Evolutionary conservation across 495 filamentous ascomycete species (phyloP), one percentile per base, ranked within the genome.

Genomic region (Astrocystis sublimbata): DNA sequence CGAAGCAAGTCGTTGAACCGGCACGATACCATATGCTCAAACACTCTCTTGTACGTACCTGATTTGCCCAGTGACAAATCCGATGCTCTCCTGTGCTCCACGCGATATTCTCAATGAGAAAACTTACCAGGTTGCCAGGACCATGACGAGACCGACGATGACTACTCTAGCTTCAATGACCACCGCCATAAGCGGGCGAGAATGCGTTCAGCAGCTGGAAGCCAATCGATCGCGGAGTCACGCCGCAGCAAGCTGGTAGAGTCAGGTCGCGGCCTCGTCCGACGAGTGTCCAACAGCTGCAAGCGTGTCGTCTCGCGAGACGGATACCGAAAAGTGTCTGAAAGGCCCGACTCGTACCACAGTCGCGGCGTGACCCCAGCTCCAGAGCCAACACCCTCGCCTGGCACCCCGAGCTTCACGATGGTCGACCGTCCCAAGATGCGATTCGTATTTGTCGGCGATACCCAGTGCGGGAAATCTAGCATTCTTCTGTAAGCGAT

Each of bases 391-490:
- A 54, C 43, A 5, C 47, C 62, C 1, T 50, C 55, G 15, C 54
- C 55, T 0, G 62, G 60, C 26, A 59, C 62, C 7, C 47, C 62
- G n/a, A 42, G n/a, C 24, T 51, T 56, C 26, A 47, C 43, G 6
- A 24, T 60, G 12, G 30, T 59, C 24, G 61, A 68, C 8, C 58
- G 66, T 30, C 63, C 61, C 15, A 61, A 63, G 23, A 72, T 72
- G 69, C 52, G 67, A 50, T 72, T 72, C 13, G 56, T 70, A 6
- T 63, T 72, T 36, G 69, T 72, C 2, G 69, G 69, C 24, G 65
- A 70, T 15, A 46, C 63, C 5, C 63, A 60, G 9, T 70, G 67
- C 52, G 69, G 69, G n/a, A 72, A 72, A 46, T 68, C 69, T 0
- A 68, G 51, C 49, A 12, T 70, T 4, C 40, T 72, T 28, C 46